Evolutionary conservation across 306 rosid genomes (phyloP).

Genomic region (Vicia faba): DNA sequence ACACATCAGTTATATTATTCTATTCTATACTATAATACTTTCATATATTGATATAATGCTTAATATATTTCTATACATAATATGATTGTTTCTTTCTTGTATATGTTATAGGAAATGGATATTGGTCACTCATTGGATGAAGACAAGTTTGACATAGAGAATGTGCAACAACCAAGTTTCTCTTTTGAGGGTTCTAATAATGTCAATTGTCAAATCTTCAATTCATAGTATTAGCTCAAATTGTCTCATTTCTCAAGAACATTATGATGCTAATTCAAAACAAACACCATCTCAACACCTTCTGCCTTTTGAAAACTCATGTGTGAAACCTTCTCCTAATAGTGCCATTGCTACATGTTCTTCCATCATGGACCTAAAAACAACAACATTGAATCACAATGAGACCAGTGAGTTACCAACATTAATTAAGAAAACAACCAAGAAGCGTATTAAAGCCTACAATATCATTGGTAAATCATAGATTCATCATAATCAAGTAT

Average conservation of each 20-base stretch:
- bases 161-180: neutral
- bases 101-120: conserved; percentile 29
- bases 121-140: neutral
- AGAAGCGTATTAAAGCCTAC: conserved; percentile 18
- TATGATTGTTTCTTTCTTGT: neutral
- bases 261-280: too few species aligned
- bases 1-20: neutral
- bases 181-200: neutral
- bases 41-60: neutral
- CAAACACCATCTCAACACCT: conserved; percentile 6
- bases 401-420: neutral
- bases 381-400: neutral
- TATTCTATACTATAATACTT: neutral
- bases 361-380: neutral
- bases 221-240: neutral
- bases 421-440: neutral
- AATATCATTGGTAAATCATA: neutral
- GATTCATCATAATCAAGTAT: neutral
- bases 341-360: neutral
- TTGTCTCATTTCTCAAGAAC: conserved; percentile 21
- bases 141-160: conserved; percentile 10
- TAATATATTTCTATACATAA: neutral
- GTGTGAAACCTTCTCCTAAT: conserved; percentile 3
- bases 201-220: neutral
- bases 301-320: conserved; percentile 32